Evolutionary conservation across 176 grass and related monocot genomes (phyloP).

Genomic region (Triticum monococcum): DNA sequence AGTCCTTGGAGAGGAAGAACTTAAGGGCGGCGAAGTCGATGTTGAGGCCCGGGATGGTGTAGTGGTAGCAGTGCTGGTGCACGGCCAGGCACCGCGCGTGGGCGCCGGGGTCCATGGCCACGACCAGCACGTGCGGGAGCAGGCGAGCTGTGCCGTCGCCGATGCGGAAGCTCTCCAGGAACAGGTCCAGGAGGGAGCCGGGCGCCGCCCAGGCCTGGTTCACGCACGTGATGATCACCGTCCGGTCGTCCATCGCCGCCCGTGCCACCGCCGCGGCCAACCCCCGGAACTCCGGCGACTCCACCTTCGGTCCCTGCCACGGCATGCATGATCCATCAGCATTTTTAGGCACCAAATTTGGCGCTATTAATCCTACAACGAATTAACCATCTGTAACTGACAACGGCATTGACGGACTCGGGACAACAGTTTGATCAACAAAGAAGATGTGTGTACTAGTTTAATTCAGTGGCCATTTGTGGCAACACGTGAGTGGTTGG

Average conservation of each 20-base stretch:
- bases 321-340: background rate
- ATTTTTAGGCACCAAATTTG: background rate
- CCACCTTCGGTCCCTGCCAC: background rate
- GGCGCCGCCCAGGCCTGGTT: slow-evolving; percentile 63
- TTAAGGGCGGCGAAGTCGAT: slow-evolving; percentile 56
- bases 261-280: slow-evolving; percentile 27
- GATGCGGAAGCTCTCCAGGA: slow-evolving; percentile 74
- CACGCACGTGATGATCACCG: slow-evolving; percentile 77
- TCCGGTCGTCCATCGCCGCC: slow-evolving; percentile 56
- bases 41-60: slow-evolving; percentile 38
- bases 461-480: background rate
- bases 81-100: slow-evolving; percentile 39
- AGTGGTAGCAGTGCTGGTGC: slow-evolving; percentile 68
- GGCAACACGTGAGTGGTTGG: background rate
- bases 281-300: slow-evolving; percentile 12
- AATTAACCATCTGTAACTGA: background rate
- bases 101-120: slow-evolving; percentile 64
- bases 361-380: background rate
- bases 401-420: background rate
- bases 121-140: slow-evolving; percentile 56
- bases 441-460: background rate
- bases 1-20: slow-evolving; percentile 59
- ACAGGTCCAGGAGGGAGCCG: slow-evolving; percentile 64
- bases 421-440: background rate
- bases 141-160: slow-evolving; percentile 62